A percentile compares a stretch with the other conserved stretches of the same genome.
Conservation (phyloP, 441 rosid species). For the Pelargonium hybrid region DNA sequence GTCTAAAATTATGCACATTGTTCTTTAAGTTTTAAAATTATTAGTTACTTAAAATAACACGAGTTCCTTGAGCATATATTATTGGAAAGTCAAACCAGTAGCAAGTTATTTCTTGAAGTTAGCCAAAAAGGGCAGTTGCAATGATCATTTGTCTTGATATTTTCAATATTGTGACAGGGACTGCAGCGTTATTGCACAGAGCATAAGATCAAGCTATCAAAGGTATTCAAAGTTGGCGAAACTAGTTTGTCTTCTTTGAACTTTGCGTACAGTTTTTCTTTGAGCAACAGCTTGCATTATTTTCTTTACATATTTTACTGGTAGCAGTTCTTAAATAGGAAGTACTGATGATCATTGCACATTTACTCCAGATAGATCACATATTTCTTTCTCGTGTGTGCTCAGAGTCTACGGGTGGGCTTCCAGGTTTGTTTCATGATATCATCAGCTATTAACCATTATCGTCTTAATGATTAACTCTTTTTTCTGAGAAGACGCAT, state of each 20-base stretch:
- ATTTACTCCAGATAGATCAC: slow-evolving; percentile 64
- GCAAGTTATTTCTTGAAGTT: too few species aligned
- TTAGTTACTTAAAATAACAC: too few species aligned
- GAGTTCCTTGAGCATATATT: too few species aligned
- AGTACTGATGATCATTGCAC: not conserved
- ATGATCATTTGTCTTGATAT: not conserved
- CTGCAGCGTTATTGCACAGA: slow-evolving; percentile 91
- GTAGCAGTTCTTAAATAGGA: not conserved
- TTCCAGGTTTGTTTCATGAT: slow-evolving; percentile 52
- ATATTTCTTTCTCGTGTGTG: slow-evolving; percentile 84
- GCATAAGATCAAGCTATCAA: slow-evolving; percentile 82
- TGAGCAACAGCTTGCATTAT: too few species aligned
- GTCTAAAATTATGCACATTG: too few species aligned
- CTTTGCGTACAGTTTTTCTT: not conserved
- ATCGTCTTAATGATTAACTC: not conserved
- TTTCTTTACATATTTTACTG: not conserved
- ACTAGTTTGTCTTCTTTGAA: not conserved
- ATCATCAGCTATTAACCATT: not conserved
- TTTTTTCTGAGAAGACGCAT: not conserved
- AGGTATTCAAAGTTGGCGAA: slow-evolving; percentile 27
- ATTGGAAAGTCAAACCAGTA: too few species aligned
- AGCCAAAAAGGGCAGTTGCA: not conserved
- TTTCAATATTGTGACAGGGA: slow-evolving; percentile 37
- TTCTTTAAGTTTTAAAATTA: too few species aligned
- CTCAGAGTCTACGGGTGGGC: slow-evolving; percentile 93